Evolutionary conservation across 805 yeast species (phyloP).

Genomic region (Candida suzukii): DNA sequence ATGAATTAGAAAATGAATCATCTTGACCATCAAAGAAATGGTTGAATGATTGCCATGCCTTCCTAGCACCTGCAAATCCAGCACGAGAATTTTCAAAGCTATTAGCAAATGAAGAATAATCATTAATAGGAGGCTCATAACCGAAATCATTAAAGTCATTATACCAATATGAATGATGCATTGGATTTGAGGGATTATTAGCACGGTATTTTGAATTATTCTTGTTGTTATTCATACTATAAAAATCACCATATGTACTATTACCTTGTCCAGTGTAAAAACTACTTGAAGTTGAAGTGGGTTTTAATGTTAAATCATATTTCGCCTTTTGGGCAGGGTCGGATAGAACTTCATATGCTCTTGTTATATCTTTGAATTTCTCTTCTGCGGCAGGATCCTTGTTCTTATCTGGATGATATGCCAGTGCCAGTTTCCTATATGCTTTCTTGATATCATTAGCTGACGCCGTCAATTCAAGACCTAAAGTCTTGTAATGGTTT

Average conservation of each 20-base stretch:
- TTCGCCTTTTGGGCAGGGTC: slow-evolving; percentile 51
- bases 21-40: background rate
- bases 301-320: slow-evolving; percentile 38
- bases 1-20: background rate
- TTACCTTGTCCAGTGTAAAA: no score
- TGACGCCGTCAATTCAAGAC: slow-evolving; percentile 45
- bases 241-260: no score
- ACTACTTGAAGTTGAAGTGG: no score
- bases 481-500: slow-evolving; percentile 57
- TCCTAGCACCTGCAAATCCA: background rate
- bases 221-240: no score
- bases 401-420: slow-evolving; percentile 79
- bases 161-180: no score
- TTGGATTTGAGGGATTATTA: no score
- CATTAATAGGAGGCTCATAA: no score
- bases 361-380: slow-evolving; percentile 83
- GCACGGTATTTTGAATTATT: no score
- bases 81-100: background rate
- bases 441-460: slow-evolving; percentile 67
- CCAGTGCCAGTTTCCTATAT: slow-evolving; percentile 65
- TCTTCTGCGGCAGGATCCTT: slow-evolving; percentile 54
- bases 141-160: no score
- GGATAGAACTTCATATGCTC: slow-evolving; percentile 78
- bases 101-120: no score
- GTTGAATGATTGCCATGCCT: background rate